These are phyloP conservation scores for Inosperma sp. DNA, from an alignment of 768 basidiomycete genomes.

Conservation along the genomic window DNA sequence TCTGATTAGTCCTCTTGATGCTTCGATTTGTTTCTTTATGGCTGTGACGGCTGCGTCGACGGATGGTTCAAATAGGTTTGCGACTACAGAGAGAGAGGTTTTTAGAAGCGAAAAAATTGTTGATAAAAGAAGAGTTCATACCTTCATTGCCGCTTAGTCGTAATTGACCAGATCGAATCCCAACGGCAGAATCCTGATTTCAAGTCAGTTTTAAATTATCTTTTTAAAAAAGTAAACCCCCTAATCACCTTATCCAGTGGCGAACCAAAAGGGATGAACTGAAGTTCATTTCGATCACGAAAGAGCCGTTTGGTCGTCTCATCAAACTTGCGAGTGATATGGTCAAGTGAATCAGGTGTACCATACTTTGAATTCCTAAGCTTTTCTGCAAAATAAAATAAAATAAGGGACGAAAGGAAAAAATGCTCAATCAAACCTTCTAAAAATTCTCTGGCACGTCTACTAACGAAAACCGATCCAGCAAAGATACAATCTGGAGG, in stretches of 20 bases:
- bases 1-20: conserved; percentile 67
- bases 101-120: too few relatives aligned
- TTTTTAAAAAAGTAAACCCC: too few relatives aligned
- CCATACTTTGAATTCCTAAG: conserved; percentile 71
- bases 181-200: conserved; percentile 53
- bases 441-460: conserved; percentile 66
- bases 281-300: conserved; percentile 59
- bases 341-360: conserved; percentile 63
- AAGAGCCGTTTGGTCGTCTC: conserved; percentile 81
- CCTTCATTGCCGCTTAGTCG: conserved; percentile 53
- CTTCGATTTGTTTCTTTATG: conserved; percentile 67
- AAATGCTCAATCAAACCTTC: conserved; percentile 42
- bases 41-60: conserved; percentile 66
- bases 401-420: not conserved
- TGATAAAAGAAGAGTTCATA: conserved; percentile 16
- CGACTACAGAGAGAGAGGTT: conserved; percentile 37
- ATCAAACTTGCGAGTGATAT: conserved; percentile 76
- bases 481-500: conserved; percentile 85
- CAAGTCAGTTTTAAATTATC: too few relatives aligned
- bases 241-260: conserved; percentile 55
- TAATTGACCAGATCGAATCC: conserved; percentile 67
- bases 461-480: conserved; percentile 78
- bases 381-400: conserved; percentile 51
- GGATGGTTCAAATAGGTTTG: conserved; percentile 74
- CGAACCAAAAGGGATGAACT: conserved; percentile 74